These are phyloP conservation scores for Auriscalpium orientale DNA, from an alignment of 768 basidiomycete species.

Conservation along the genomic window DNA sequence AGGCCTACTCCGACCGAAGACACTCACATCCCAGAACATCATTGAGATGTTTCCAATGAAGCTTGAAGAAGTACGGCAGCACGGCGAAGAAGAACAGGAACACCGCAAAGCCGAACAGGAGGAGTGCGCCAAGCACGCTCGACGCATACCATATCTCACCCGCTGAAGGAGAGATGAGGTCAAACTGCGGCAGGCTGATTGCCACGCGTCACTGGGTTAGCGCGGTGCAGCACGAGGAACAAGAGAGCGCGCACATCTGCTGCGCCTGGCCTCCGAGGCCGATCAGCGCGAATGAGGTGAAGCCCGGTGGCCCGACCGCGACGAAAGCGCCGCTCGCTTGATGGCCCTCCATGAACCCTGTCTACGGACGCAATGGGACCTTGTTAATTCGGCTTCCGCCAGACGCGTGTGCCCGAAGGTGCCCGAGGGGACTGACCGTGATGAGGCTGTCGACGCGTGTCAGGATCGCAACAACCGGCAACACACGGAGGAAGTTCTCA, in stretches of 20 bases:
- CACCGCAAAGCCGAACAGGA: slow-evolving; percentile 39
- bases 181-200: slow-evolving; percentile 26
- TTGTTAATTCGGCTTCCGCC: background rate
- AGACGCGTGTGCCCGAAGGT: background rate
- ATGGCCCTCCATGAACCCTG: slow-evolving; percentile 40
- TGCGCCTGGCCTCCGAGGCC: slow-evolving; percentile 32
- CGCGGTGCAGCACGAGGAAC: background rate
- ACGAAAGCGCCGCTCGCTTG: slow-evolving; percentile 43
- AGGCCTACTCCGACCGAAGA: background rate
- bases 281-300: slow-evolving; percentile 40
- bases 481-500: slow-evolving; percentile 13
- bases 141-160: slow-evolving; percentile 39
- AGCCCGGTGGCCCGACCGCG: slow-evolving; percentile 41
- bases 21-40: slow-evolving; percentile 40
- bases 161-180: slow-evolving; percentile 30
- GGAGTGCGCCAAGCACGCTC: slow-evolving; percentile 30
- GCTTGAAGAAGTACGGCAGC: slow-evolving; percentile 41
- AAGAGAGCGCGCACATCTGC: slow-evolving; percentile 26
- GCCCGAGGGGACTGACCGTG: slow-evolving; percentile 21
- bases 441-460: slow-evolving; percentile 27
- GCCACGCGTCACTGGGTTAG: background rate
- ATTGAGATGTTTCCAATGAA: slow-evolving; percentile 33
- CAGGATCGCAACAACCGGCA: background rate
- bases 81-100: slow-evolving; percentile 40
- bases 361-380: slow-evolving; percentile 18